Percentiles rank a stretch among this genome's conserved stretches.
Conservation (phyloP, 2,329 filamentous ascomycete genomes). For the Huntiella moniliformis region DNA sequence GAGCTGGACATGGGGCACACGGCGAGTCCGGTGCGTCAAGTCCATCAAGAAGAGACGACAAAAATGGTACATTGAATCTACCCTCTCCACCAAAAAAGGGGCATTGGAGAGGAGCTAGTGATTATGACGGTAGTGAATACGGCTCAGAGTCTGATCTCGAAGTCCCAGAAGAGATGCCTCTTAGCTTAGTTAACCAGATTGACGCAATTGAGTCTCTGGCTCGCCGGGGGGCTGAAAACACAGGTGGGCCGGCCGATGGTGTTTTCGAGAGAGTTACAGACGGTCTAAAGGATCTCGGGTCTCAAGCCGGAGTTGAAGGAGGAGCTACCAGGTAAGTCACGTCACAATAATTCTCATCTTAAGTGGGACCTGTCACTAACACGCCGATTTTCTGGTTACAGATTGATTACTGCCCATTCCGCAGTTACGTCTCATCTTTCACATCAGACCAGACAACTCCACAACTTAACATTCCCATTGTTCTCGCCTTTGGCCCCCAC, state of each 20-base stretch:
- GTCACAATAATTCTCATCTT: not conserved
- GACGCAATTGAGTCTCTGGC: constrained; percentile 54
- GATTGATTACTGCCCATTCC: constrained; percentile 56
- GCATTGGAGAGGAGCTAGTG: constrained; percentile 34
- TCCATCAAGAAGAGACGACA: constrained; percentile 14
- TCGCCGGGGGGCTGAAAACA: constrained; percentile 45
- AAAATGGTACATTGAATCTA: constrained; percentile 25
- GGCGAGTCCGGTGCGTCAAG: constrained; percentile 15
- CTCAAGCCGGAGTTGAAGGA: constrained; percentile 53
- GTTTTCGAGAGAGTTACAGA: constrained; percentile 52
- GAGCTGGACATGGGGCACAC: constrained; percentile 18
- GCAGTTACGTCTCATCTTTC: constrained; percentile 55
- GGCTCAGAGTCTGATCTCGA: constrained; percentile 55
- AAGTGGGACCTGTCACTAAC: not conserved
- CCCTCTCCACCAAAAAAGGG: constrained; percentile 25
- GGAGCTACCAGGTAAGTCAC: constrained; percentile 45
- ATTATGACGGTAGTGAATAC: constrained; percentile 58
- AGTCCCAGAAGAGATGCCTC: constrained; percentile 41
- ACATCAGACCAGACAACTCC: constrained; percentile 57
- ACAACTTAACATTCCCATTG: constrained; percentile 51
- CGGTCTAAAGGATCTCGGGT: constrained; percentile 51
- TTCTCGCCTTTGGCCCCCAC: constrained; percentile 49
- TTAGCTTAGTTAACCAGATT: constrained; percentile 48
- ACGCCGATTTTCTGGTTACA: constrained; percentile 18
- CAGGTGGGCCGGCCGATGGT: constrained; percentile 43